phyloP scores from a whole-genome alignment of 2,329 filamentous ascomycete species.

The Penicillium oxalicum region DNA sequence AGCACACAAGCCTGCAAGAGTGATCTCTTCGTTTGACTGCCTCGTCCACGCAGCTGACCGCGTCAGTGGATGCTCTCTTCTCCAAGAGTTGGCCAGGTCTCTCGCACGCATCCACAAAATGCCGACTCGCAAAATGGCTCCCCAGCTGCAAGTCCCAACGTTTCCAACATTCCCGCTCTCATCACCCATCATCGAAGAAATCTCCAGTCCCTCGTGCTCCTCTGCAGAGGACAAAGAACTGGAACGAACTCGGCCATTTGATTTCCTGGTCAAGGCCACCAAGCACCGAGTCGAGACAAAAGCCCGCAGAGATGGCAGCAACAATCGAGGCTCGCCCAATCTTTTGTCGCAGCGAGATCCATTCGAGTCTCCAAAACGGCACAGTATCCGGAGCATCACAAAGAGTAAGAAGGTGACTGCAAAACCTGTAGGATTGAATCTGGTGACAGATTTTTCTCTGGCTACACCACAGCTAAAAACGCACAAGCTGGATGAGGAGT shows the following conservation, averaged over 20 bases:
- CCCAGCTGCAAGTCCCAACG: conserved; percentile 26
- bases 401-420: conserved; percentile 21
- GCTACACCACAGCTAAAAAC: conserved; percentile 8
- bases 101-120: conserved; percentile 11
- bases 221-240: conserved; percentile 26
- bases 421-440: conserved; percentile 35
- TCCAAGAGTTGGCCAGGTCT: not conserved
- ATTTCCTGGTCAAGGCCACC: conserved; percentile 25
- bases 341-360: conserved; percentile 2
- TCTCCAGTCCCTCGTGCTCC: conserved; percentile 34
- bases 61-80: not conserved
- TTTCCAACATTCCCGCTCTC: conserved; percentile 37
- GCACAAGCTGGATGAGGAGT: conserved; percentile 4
- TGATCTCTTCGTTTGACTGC: no score
- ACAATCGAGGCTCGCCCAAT: not conserved
- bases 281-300: conserved; percentile 14
- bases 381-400: conserved; percentile 1
- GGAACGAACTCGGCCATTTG: conserved; percentile 26
- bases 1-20: not conserved
- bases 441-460: conserved; percentile 38
- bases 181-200: conserved; percentile 40
- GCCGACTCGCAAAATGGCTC: conserved; percentile 20
- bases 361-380: not conserved
- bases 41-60: not conserved
- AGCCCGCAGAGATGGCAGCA: conserved; percentile 4